Conservation (phyloP, 2,329 filamentous ascomycete species). For the Cordyceps cicadae region DNA sequence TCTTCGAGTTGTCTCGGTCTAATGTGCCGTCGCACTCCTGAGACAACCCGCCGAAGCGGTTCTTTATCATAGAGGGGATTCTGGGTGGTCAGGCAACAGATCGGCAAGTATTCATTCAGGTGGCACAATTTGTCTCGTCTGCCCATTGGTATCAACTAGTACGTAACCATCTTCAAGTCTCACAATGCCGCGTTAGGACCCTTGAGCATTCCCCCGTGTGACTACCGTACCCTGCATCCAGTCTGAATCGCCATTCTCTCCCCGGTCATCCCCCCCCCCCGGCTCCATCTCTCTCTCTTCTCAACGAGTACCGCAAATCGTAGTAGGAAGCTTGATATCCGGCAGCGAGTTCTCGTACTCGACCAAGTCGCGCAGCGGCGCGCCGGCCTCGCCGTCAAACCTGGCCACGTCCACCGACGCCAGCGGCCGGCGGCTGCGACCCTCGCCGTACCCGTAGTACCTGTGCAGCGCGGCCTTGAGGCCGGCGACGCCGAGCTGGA, state of each 20-base stretch:
- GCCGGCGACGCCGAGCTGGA: slow-evolving; percentile 22
- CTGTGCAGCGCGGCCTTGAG: slow-evolving; percentile 20
- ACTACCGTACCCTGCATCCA: too few species aligned
- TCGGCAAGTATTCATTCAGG: neutral
- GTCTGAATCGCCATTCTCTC: neutral
- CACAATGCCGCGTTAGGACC: too few species aligned
- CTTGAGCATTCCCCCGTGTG: too few species aligned
- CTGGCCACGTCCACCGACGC: slow-evolving; percentile 15
- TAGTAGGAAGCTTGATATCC: neutral
- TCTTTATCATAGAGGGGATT: too few species aligned
- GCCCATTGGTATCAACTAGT: neutral
- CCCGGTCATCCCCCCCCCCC: too few species aligned
- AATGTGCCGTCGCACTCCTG: too few species aligned
- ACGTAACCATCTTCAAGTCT: too few species aligned
- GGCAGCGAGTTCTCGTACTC: slow-evolving; percentile 18
- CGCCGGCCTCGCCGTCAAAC: slow-evolving; percentile 18
- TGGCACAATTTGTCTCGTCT: neutral
- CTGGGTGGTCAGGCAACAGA: too few species aligned
- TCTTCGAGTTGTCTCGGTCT: neutral
- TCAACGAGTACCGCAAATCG: neutral
- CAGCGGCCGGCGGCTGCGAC: slow-evolving; percentile 21
- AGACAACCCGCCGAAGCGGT: too few species aligned
- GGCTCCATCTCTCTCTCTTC: too few species aligned
- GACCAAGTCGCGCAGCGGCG: slow-evolving; percentile 15
- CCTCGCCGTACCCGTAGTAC: slow-evolving; percentile 17